Evolutionary conservation across 2,329 filamentous ascomycete species (phyloP).

Genomic region (Pseudopithomyces chartarum): DNA sequence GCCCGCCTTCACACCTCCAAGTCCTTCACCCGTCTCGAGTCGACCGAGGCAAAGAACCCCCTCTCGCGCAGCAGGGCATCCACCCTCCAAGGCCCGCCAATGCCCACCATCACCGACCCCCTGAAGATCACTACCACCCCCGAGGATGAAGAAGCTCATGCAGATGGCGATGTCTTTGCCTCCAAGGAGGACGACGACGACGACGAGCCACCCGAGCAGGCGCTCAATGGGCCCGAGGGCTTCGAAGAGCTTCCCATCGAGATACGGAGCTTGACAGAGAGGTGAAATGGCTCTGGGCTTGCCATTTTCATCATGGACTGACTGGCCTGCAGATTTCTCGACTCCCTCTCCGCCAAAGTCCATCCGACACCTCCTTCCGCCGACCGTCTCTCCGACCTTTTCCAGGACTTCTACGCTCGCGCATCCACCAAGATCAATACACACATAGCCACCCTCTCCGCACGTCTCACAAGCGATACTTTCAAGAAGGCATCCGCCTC

Average conservation of each 20-base stretch:
- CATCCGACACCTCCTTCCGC: slow-evolving; percentile 83
- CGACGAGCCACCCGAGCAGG: slow-evolving; percentile 26
- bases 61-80: slow-evolving; percentile 50
- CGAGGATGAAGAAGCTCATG: slow-evolving; percentile 35
- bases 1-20: slow-evolving; percentile 49
- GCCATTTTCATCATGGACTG: neutral
- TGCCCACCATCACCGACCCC: slow-evolving; percentile 51
- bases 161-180: slow-evolving; percentile 49
- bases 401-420: slow-evolving; percentile 90
- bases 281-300: slow-evolving; percentile 56
- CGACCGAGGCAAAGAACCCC: slow-evolving; percentile 34
- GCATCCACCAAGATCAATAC: slow-evolving; percentile 83
- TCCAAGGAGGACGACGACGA: slow-evolving; percentile 44
- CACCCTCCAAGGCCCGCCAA: slow-evolving; percentile 51
- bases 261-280: slow-evolving; percentile 85
- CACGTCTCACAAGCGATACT: slow-evolving; percentile 73
- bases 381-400: slow-evolving; percentile 80
- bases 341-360: slow-evolving; percentile 84
- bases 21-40: slow-evolving; percentile 57
- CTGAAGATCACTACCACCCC: slow-evolving; percentile 43
- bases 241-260: slow-evolving; percentile 94
- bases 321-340: slow-evolving; percentile 72
- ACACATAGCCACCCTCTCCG: slow-evolving; percentile 80
- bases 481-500: slow-evolving; percentile 48
- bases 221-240: slow-evolving; percentile 61